A percentile compares a stretch with the other conserved stretches of the same genome.
Evolutionary conservation across 2,329 filamentous ascomycete species (phyloP).

Genomic region (Clonostachys sp.): DNA sequence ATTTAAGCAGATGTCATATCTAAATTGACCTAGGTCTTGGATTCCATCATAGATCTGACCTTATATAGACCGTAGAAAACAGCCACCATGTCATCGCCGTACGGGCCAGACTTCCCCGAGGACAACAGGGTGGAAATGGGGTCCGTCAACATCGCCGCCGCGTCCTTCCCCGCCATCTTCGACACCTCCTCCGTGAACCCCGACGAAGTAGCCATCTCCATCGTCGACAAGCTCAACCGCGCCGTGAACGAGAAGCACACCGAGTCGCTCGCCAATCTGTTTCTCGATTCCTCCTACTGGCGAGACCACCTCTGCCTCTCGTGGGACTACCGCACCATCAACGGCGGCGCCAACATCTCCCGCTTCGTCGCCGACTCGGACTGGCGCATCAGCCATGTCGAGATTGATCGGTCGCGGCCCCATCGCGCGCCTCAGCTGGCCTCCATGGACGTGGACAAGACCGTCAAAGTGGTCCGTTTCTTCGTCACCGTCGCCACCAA

Average conservation of each 20-base stretch:
- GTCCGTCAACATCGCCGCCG: no score
- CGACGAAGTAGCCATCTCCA: no score
- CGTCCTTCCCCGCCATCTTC: no score
- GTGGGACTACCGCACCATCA: constrained; percentile 43
- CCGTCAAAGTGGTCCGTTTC: constrained; percentile 47
- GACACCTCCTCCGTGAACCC: no score
- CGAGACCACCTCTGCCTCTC: constrained; percentile 46
- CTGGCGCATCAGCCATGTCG: constrained; percentile 14
- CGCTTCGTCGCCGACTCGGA: no score
- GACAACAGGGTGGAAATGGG: no score
- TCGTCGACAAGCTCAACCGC: constrained; percentile 25
- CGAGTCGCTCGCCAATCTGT: constrained; percentile 24
- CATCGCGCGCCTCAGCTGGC: constrained; percentile 34
- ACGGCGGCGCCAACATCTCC: constrained; percentile 6
- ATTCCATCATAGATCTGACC: no score
- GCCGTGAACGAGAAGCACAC: constrained; percentile 26
- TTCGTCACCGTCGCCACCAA: constrained; percentile 50
- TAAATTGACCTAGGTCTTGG: no score
- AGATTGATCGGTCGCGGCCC: constrained; percentile 41
- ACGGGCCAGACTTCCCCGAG: no score
- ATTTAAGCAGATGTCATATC: no score
- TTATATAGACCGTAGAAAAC: no score
- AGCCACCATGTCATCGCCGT: no score
- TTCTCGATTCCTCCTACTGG: constrained; percentile 37
- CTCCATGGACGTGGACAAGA: constrained; percentile 43